Percentiles rank a stretch among this genome's conserved stretches.
Evolutionary conservation across 1,284 basidiomycete genomes (phyloP).

Genomic region (Xerocomus minutiporus): DNA sequence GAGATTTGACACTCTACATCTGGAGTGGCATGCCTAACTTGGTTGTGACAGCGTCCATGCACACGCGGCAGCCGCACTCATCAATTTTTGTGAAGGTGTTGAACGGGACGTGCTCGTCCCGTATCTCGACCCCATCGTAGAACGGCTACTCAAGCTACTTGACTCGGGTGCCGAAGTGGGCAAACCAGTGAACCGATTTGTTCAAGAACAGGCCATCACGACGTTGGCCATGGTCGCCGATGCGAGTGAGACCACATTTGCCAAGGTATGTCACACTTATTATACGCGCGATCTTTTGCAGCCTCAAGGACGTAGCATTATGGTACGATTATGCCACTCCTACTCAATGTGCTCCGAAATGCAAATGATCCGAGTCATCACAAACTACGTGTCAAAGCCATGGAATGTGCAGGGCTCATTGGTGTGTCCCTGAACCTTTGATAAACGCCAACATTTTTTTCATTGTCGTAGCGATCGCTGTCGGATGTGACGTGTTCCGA

Average conservation of each 20-base stretch:
- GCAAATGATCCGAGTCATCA: conserved; percentile 62
- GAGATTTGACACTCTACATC: neutral
- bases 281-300: too few relatives aligned
- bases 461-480: conserved; percentile 61
- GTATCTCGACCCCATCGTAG: conserved; percentile 74
- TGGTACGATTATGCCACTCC: conserved; percentile 68
- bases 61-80: conserved; percentile 80
- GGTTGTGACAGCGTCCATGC: conserved; percentile 60
- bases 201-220: conserved; percentile 81
- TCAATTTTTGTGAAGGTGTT: conserved; percentile 84
- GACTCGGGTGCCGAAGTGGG: conserved; percentile 41
- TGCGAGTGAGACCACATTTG: conserved; percentile 69
- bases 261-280: conserved; percentile 41
- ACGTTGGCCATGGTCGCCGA: conserved; percentile 83
- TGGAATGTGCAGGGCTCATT: conserved; percentile 82
- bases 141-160: conserved; percentile 62
- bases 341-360: conserved; percentile 66
- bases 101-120: conserved; percentile 66
- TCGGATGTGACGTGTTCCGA: conserved; percentile 73
- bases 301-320: conserved; percentile 53
- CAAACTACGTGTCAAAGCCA: conserved; percentile 70
- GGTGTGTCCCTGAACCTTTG: conserved; percentile 39
- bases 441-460: neutral
- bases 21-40: neutral
- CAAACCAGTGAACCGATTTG: conserved; percentile 49